phyloP scores from a whole-genome alignment of 768 basidiomycete genomes.

The Phanerochaete carnosa region DNA sequence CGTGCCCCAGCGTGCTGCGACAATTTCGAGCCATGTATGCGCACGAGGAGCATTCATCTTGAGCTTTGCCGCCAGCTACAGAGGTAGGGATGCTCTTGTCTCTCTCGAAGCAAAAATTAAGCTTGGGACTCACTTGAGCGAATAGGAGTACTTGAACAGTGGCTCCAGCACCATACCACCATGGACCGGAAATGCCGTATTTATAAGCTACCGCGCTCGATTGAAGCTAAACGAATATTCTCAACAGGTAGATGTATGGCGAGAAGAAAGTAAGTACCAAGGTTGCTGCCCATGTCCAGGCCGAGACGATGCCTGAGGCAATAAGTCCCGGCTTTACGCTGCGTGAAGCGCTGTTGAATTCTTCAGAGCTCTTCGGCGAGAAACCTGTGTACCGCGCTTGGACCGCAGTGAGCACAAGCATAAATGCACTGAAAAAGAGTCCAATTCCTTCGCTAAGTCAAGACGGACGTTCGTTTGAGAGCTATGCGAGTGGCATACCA shows the following conservation, averaged over 20 bases:
- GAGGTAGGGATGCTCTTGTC: not conserved
- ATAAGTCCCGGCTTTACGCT: conserved; percentile 90
- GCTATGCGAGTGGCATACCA: conserved; percentile 32
- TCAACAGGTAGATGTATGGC: not conserved
- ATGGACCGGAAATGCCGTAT: conserved; percentile 81
- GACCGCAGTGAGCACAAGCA: conserved; percentile 73
- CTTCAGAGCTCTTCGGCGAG: conserved; percentile 77
- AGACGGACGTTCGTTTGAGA: not conserved
- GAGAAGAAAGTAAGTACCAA: conserved; percentile 34
- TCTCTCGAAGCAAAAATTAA: too few relatives aligned
- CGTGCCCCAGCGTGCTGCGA: conserved; percentile 76
- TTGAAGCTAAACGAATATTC: conserved; percentile 48
- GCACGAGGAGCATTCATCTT: conserved; percentile 89
- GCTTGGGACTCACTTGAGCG: conserved; percentile 50
- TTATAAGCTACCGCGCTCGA: conserved; percentile 83
- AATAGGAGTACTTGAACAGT: conserved; percentile 90
- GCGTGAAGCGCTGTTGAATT: conserved; percentile 79
- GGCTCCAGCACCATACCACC: conserved; percentile 92
- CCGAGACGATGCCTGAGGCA: conserved; percentile 88
- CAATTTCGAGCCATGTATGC: conserved; percentile 88
- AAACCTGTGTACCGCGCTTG: conserved; percentile 83
- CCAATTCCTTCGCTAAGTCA: conserved; percentile 60
- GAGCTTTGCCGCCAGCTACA: conserved; percentile 81
- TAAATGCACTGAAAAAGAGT: conserved; percentile 81
- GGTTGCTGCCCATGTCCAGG: conserved; percentile 91